These are phyloP conservation scores for Eutypella sp. DNA, from an alignment of 2,329 filamentous ascomycete species.

Conservation along the genomic window DNA sequence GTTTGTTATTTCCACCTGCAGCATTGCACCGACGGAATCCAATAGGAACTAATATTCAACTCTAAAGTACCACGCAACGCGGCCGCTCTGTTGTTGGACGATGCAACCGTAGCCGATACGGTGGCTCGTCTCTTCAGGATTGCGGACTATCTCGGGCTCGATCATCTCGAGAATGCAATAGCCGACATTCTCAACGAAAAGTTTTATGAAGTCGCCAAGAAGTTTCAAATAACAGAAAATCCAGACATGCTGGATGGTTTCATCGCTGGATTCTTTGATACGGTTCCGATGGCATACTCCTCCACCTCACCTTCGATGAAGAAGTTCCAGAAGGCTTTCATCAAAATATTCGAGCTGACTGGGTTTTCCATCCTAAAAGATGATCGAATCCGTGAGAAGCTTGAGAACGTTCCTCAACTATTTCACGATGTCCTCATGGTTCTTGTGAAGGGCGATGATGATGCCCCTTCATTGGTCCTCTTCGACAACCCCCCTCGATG, in stretches of 20 bases:
- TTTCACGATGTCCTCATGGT: background rate
- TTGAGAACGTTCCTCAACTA: background rate
- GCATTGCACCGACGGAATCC: background rate
- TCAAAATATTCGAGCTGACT: background rate
- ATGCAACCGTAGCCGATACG: background rate
- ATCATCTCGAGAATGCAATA: background rate
- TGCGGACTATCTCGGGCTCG: background rate
- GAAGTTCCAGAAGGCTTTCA: background rate
- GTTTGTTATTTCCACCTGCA: background rate
- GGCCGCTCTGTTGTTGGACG: background rate
- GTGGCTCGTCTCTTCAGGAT: background rate
- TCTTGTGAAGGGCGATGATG: background rate
- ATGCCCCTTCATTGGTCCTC: background rate
- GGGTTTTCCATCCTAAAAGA: background rate
- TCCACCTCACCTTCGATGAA: background rate
- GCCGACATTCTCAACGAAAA: background rate
- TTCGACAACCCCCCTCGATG: background rate
- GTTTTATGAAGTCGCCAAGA: background rate
- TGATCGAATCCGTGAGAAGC: background rate
- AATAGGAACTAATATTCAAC: background rate
- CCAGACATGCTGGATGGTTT: accelerated
- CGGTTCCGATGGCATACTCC: background rate
- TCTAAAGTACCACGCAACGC: background rate
- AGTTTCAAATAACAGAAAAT: background rate
- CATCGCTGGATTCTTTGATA: background rate